Evolutionary conservation across 371 early-diverging fungal species (phyloP), one percentile per base, ranked within the genome.

Genomic region (Mucor mucedo): DNA sequence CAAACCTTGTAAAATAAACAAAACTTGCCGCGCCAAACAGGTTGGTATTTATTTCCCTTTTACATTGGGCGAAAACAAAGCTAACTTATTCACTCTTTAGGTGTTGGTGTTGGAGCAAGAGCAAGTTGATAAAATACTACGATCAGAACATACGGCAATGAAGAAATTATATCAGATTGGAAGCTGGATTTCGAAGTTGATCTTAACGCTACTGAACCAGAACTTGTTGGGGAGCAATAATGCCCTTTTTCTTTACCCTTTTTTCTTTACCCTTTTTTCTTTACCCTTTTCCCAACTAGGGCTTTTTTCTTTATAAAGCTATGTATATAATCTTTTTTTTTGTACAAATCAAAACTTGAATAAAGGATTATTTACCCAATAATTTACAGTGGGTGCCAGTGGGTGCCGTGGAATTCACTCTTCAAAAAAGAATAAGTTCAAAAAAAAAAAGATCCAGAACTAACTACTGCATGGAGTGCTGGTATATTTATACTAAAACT

Each of bases 71-170:
- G 40, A 55, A 55, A 55, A 41, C 28, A 55, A 55, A 39, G 55
- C 55, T 55, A 42, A 42, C 55, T 29, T 55, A 42, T 55, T 55
- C 42, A 42, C 55, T 55, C 55, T 55, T 55, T 55, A 55, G 44
- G 44, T 28, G 41, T 42, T 55, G 55, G 42, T 55, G 41, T 42
- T 42, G 55, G 55, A 55, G 40, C 55, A 55, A 55, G 55, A 55
- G 41, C 55, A 55, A 55, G 28, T 55, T 55, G 55, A 55, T 42
- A 55, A 55, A 55, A 41, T 41, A 55, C 55, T 42, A 55, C 29
- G 40, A 27, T 55, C 55, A 42, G 55, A 44, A 44, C 54, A 54
- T 54, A 54, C 27, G n/a, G 44, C 38, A 54, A 35, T 27, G 54
- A 54, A 35, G 54, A 54, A 54, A 54, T 39, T 54, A 54, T 54